A percentile compares a stretch with the other conserved stretches of the same genome.
Evolutionary conservation across 257 asterid species (phyloP).

Genomic region (Solanum chilense): DNA sequence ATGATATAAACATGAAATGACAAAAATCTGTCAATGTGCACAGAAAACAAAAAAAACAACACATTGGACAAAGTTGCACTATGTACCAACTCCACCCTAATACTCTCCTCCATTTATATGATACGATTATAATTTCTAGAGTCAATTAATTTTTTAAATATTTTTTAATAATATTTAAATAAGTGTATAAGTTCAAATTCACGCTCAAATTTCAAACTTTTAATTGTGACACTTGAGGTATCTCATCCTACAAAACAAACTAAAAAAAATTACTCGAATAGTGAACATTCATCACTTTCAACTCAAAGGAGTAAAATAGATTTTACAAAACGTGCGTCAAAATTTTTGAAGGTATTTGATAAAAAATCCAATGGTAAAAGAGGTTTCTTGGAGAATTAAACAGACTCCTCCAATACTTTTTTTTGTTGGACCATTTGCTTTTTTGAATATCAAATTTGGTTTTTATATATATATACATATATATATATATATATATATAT

Average conservation of each 20-base stretch:
- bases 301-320: no score
- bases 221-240: neutral
- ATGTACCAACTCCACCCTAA: neutral
- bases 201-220: neutral
- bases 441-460: neutral
- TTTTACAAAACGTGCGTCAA: neutral
- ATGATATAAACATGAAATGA: neutral
- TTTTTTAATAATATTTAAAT: no score
- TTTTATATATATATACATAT: no score
- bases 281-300: accelerated
- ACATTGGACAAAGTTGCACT: neutral
- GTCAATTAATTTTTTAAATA: no score
- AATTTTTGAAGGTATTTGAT: neutral
- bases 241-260: neutral
- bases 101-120: neutral
- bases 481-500: no score
- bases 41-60: neutral
- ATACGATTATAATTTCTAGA: no score
- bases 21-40: neutral
- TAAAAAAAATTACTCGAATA: no score
- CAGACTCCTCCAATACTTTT: neutral
- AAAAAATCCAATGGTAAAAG: neutral
- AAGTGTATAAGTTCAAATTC: no score
- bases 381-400: neutral
- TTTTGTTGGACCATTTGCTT: neutral